A percentile compares a stretch with the other conserved stretches of the same genome.
Conservation (phyloP, 495 filamentous ascomycete genomes). For the Penicillium mononematosum region DNA sequence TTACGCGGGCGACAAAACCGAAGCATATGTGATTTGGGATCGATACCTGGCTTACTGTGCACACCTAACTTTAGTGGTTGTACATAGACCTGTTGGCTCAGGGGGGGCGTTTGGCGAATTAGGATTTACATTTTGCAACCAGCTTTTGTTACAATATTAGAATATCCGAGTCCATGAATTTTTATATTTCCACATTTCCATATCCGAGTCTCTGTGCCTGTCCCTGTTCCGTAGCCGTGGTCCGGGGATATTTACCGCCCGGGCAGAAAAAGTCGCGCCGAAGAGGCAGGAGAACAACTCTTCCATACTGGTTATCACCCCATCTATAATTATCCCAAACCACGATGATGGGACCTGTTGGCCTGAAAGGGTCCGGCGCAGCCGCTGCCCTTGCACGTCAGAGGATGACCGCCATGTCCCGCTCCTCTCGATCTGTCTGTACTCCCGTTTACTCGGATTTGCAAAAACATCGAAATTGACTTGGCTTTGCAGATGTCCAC, state of each 20-base stretch:
- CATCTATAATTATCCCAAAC: conserved; percentile 16
- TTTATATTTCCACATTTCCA: background rate
- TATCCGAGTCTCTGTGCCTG: conserved; percentile 6
- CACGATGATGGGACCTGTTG: conserved; percentile 41
- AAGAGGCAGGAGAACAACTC: conserved; percentile 18
- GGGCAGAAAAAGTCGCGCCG: conserved; percentile 43
- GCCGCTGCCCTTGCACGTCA: conserved; percentile 37
- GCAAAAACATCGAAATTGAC: conserved; percentile 22
- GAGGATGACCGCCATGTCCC: conserved; percentile 31
- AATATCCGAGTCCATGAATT: conserved; percentile 2
- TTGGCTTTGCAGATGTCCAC: conserved; percentile 39
- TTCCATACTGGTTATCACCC: conserved; percentile 16
- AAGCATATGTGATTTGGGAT: conserved; percentile 24
- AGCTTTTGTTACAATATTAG: conserved; percentile 9
- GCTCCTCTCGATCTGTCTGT: conserved; percentile 44
- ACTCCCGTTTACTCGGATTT: conserved; percentile 3
- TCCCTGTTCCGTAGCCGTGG: conserved; percentile 2
- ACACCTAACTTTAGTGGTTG: conserved; percentile 26
- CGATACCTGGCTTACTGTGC: conserved; percentile 24
- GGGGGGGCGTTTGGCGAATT: conserved; percentile 36
- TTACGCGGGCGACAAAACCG: conserved; percentile 20
- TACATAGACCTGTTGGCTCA: conserved; percentile 35
- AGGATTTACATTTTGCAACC: conserved; percentile 24
- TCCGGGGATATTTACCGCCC: conserved; percentile 26
- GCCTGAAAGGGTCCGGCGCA: conserved; percentile 33